Base-by-base conservation (phyloP, 768 basidiomycete genomes). In the Cubamyces lactineus region DNA sequence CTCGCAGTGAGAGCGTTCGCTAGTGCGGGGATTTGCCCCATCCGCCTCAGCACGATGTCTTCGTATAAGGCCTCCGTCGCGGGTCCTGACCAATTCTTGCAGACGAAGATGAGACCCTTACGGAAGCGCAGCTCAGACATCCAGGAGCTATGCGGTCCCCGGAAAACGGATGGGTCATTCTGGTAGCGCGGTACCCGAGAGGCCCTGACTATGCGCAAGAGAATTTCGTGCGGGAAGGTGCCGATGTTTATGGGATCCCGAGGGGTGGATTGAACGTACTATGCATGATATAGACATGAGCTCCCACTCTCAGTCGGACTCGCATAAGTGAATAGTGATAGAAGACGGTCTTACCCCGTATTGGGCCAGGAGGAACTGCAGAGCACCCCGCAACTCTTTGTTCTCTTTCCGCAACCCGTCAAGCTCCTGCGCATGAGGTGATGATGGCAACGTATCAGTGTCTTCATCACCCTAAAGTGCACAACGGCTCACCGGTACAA, bases 21-120 rank as follows among this genome's bases (percentile, higher is more conserved):
- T 7, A 61, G 60, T 1, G 53, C 53, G 2, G 48, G 21, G n/a
- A 62, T 56, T n/a, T 62, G 61, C 13, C 61, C 61, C 61, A 62
- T 57, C 1, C 54, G 41, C 21, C 49, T 38, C 2, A 62, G 48
- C 1, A 57, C 61, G 15, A 62, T 38, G 49, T 62, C 61, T 15
- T 62, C 61, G 40, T 62, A 62, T 5, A 62, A 47, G 3, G 40
- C 23, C 41, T 49, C 61, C 6, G 28, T 62, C 23, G 61, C 61
- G n/a, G 61, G 48, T 1, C 49, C 54, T 1, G 41, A 43, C 54
- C 53, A 62, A 7, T 30, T 4, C 24, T 51, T 62, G 61, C 61
- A 62, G 19, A 62, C 61, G 23, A 62, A 42, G 19, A 45, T 28
- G 54, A 56, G 49, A 19, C 30, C 42, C 34, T 60, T 60, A 28